These are phyloP conservation scores for Backusella circina DNA, from an alignment of 192 early-diverging fungal species.

Conservation along the genomic window DNA sequence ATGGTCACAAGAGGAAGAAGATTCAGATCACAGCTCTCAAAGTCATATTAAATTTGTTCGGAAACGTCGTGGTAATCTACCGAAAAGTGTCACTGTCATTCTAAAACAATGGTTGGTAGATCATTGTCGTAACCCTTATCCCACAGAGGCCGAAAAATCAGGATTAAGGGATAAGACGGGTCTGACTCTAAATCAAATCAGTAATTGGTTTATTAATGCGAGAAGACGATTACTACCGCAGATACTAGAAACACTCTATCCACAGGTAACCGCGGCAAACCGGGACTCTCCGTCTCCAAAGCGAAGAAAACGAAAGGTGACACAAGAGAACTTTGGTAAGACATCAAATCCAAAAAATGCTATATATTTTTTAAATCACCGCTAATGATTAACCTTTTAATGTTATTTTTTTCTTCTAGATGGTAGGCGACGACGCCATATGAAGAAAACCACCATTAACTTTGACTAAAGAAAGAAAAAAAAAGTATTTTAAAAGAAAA, in stretches of 20 bases:
- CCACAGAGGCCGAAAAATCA: constrained; percentile 61
- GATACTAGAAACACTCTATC: constrained; percentile 6
- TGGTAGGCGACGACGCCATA: neutral
- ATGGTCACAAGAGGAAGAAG: neutral
- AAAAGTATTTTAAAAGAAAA: neutral
- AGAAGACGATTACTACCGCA: constrained; percentile 45
- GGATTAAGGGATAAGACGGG: constrained; percentile 50
- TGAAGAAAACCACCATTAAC: neutral
- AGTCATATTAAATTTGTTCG: neutral
- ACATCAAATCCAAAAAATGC: neutral
- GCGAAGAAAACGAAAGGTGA: neutral
- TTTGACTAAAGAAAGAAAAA: neutral
- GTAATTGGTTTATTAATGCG: constrained; percentile 79
- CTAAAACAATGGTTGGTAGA: constrained; percentile 59
- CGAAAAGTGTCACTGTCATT: constrained; percentile 52
- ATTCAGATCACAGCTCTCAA: neutral
- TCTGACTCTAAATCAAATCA: constrained; percentile 63
- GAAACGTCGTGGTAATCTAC: constrained; percentile 52
- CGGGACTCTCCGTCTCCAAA: neutral
- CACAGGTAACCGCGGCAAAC: neutral
- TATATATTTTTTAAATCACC: neutral
- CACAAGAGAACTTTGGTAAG: neutral
- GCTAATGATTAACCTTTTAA: neutral
- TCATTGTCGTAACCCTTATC: constrained; percentile 64
- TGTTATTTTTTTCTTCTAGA: neutral